Evolutionary conservation across 306 rosid genomes (phyloP), one percentile per base, ranked within the genome.

Genomic region (Lagenaria siceraria): DNA sequence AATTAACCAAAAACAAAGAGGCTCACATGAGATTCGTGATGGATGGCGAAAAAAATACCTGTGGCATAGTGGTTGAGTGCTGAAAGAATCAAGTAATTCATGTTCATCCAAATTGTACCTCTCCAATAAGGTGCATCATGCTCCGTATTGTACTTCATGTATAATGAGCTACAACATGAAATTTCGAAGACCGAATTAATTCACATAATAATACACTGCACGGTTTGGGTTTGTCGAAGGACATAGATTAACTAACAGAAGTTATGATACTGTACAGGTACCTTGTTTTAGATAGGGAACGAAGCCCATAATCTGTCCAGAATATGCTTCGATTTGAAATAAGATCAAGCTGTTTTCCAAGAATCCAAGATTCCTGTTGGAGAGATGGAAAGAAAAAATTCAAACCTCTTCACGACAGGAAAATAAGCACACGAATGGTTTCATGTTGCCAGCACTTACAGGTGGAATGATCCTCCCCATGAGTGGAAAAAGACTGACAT

Each of bases 111-210:
- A 83, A 95, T 78, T 21, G 96, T 82, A 78, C 99, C 97, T 81
- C 97, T 92, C 99, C 97, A 95, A 78, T 92, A 95, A 0, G 97
- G 99, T n/a, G 91, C 78, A n/a, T 90, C 99, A 27, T 92, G 96
- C 87, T 95, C 96, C 36, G 99, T 89, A 83, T 95, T 95, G 81
- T 76, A 81, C 82, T 92, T 95, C 97, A 95, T 92, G 91, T 95
- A 90, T 82, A 92, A 10, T 52, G 97, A 88, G 85, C 97, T 92
- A 83, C 11, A 49, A 2, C 60, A 68, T 29, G 72, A 38, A 64
- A 17, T 65, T 80, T 60, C 29, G 3, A 21, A 64, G 42, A 53
- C 82, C 58, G 1, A 43, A 24, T 70, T 22, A 70, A 11, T 42
- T 40, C 75, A 68, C 33, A 70, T 25, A 46, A 4, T 5, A 2